phyloP scores from a whole-genome alignment of 495 filamentous ascomycete genomes.

The Chaetomium cochliodes region DNA sequence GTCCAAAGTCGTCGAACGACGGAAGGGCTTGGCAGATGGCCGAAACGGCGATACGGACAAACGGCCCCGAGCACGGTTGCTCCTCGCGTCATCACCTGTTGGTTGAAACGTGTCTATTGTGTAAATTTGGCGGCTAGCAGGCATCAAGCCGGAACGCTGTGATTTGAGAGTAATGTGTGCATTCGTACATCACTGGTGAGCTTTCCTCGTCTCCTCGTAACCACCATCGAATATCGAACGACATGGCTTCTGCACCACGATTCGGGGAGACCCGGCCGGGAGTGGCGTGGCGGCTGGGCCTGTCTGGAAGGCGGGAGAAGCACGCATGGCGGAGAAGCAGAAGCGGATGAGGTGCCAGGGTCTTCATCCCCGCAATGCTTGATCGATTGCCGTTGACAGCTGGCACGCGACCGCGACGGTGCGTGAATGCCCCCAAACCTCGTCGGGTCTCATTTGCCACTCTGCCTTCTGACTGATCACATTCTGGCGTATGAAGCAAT shows the following conservation, averaged over 20 bases:
- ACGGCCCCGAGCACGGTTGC: constrained; percentile 3
- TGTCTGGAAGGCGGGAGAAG: constrained; percentile 8
- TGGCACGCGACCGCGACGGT: not conserved
- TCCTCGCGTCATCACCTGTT: not conserved
- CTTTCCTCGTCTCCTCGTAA: no score
- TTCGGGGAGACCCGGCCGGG: not conserved
- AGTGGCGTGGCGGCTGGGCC: constrained; percentile 14
- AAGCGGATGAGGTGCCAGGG: not conserved
- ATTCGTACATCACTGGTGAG: no score
- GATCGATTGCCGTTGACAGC: not conserved
- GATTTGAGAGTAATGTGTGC: no score
- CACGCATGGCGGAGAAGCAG: constrained; percentile 2
- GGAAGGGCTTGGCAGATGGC: constrained; percentile 9
- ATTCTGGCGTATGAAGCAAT: not conserved
- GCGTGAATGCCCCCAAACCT: no score
- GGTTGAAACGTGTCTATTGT: not conserved
- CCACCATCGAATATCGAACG: no score
- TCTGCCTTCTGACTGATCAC: not conserved
- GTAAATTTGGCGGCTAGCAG: no score
- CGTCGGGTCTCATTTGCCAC: not conserved
- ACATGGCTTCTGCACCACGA: not conserved
- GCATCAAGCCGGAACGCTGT: no score
- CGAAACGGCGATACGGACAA: constrained; percentile 24
- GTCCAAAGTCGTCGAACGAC: not conserved
- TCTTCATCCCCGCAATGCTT: not conserved